Base-by-base conservation (phyloP, 192 early-diverging fungal species). In the Borealophlyctis nickersoniae region DNA sequence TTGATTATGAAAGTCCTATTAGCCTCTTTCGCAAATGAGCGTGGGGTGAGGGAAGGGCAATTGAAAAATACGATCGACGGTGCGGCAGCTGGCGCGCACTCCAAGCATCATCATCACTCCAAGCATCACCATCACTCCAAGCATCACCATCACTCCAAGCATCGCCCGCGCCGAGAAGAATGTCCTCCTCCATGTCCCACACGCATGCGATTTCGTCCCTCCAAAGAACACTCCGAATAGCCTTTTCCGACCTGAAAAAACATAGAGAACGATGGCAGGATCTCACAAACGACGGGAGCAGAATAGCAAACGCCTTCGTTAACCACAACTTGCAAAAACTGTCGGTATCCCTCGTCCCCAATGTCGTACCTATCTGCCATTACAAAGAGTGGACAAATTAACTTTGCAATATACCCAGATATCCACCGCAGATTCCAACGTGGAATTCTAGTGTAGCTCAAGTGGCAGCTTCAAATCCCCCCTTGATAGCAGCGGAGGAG, bases 161-260 rank as follows among this genome's bases (percentile, higher is more conserved):
- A n/a, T n/a, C n/a, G n/a, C n/a, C n/a, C n/a, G n/a, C n/a, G n/a
- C n/a, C n/a, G n/a, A n/a, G n/a, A n/a, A n/a, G n/a, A 45, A 45
- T 45, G 39, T 45, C 39, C 9, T 45, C 39, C 19, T 45, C 39
- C 39, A 45, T 19, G 19, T 19, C 39, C 7, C 39, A 7, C 39
- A 45, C 28, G 2, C 57, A 58, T 19, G 14, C 24, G 9, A 13
- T 58, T 33, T 11, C 28, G 14, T n/a, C 57, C 24, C 3, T 63
- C 23, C 67, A 69, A 56, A 32, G 67, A 4, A 49, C 67, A 16
- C 24, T 63, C 30, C 59, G 67, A 4, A 19, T 50, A 23, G 53
- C 35, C 9, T 56, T 49, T 35, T 3, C 19, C 9, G 67, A 69
- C 59, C 30, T 69, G 4, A 36, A 33, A 39, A 29, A 57, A 7